Base-by-base conservation (phyloP, 257 asterid species). In the Linaria vulgaris region DNA sequence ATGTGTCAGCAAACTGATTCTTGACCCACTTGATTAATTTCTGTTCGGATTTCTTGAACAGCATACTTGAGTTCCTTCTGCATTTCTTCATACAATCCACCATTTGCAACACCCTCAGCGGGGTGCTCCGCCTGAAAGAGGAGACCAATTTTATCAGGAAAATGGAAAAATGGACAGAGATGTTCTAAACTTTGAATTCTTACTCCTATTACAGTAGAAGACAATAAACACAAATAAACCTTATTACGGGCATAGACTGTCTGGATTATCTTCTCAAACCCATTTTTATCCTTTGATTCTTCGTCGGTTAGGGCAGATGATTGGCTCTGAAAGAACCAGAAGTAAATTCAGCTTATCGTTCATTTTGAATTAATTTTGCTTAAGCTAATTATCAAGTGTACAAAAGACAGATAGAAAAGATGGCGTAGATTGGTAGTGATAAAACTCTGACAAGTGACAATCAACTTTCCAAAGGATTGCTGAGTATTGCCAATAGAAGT, bases 261-360 rank as follows among this genome's bases (percentile, higher is more conserved):
- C 57, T 62, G 82, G 76, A 90, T 85, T 62, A 84, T 83, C 86
- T 84, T 87, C 85, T 79, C 90, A 38, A 56, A 79, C 70, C 84
- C 88, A 68, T 74, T 66, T 83, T 71, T 80, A 70, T 79, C 92
- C 77, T 77, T 85, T 48, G 78, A 69, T 43, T 90, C 96, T 61
- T 87, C 97, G 60, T 90, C 96, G 48, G 97, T 83, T 73, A 83
- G 70, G 38, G 79, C 85, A 65, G 92, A 87, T 57, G 92, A 85
- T 44, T 90, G 90, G 64, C 96, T 90, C 97, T 87, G 79, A 58
- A 24, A 78, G 71, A 38, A 72, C 21, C 64, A 72, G 50, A 56
- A 57, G 71, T 21, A 45, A 56, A 56, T 56, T 79, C 60, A 72
- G 38, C 57, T 60, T 46, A 59, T 67, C n/a, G 60, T 63, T 21